Evolutionary conservation across 2,329 filamentous ascomycete genomes (phyloP), one percentile per base, ranked within the genome.

Genomic region (Monosporascus ibericus): DNA sequence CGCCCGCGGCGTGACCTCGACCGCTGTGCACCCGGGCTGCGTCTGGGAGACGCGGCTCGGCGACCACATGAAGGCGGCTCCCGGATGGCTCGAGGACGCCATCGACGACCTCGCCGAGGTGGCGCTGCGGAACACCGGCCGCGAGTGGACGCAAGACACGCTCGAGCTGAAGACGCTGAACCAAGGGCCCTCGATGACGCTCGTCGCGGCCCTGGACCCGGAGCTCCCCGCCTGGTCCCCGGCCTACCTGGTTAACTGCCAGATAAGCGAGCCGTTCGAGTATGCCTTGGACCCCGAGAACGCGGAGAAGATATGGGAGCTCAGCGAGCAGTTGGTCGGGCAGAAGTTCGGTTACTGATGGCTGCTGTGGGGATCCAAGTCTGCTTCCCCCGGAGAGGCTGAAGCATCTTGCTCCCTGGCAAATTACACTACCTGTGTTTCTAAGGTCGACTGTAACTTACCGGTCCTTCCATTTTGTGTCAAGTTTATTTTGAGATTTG

Each of bases 291-390:
- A 70, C 15, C 60, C 62, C 0, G 66, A 66, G 3, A 58, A 69
- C n/a, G 72, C 71, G 1, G 67, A 71, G 44, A 67, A 63, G 44
- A 53, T 76, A 36, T 77, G 74, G 72, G 65, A 65, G 47, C 54
- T 75, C 51, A 75, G 72, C 47, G 73, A 76, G 58, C 63, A 68
- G 49, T 53, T 73, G 30, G 69, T 72, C 2, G 66, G 65, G 1
- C 52, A 65, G 49, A 57, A 55, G 39, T 20, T 42, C 39, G 20
- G 22, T 18, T 42, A 42, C 11, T 42, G 39, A 42, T 34, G 30
- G 30, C 14, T 34, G 9, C 2, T 34, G 30, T 34, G 30, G 30
- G 9, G 30, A 11, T 34, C 30, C 11, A 14, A 5, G 30, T 34
- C 11, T 34, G 30, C 30, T 34, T 34, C 30, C 4, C 11, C 30